Percentiles rank a stretch among this genome's conserved stretches.
phyloP scores from a whole-genome alignment of 2,329 filamentous ascomycete species.

The Catunica adiposa region DNA sequence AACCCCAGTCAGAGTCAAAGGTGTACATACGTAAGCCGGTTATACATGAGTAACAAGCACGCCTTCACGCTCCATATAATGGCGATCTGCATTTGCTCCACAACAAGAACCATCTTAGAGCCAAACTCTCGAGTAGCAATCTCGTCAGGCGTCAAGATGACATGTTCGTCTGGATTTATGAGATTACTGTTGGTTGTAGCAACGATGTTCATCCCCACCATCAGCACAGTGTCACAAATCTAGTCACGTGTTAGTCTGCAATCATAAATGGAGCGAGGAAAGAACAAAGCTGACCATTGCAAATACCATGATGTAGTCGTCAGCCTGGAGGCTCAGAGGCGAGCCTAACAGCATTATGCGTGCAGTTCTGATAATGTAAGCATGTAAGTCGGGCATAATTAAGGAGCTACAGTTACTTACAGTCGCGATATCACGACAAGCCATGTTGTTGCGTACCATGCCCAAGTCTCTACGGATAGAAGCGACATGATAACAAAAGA shows the following conservation, averaged over 20 bases:
- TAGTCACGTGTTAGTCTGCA: slow-evolving; percentile 16
- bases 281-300: slow-evolving; percentile 27
- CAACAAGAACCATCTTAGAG: slow-evolving; percentile 45
- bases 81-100: slow-evolving; percentile 45
- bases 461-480: slow-evolving; percentile 27
- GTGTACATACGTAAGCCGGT: slow-evolving; percentile 32
- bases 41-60: slow-evolving; percentile 40
- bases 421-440: slow-evolving; percentile 25
- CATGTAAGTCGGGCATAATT: background rate
- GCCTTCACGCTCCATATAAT: slow-evolving; percentile 39
- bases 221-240: slow-evolving; percentile 36
- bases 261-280: background rate
- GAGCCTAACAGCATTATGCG: slow-evolving; percentile 28
- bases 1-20: background rate
- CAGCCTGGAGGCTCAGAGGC: slow-evolving; percentile 32
- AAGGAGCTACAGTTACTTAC: slow-evolving; percentile 20
- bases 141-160: slow-evolving; percentile 28
- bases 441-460: slow-evolving; percentile 28
- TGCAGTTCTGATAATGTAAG: slow-evolving; percentile 20
- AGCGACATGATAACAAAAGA: slow-evolving; percentile 19
- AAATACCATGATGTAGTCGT: slow-evolving; percentile 40
- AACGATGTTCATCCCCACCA: slow-evolving; percentile 38
- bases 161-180: slow-evolving; percentile 31
- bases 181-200: slow-evolving; percentile 41
- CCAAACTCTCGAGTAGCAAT: slow-evolving; percentile 29